Conservation (phyloP, 768 basidiomycete genomes). For the Suillus hirtellus region DNA sequence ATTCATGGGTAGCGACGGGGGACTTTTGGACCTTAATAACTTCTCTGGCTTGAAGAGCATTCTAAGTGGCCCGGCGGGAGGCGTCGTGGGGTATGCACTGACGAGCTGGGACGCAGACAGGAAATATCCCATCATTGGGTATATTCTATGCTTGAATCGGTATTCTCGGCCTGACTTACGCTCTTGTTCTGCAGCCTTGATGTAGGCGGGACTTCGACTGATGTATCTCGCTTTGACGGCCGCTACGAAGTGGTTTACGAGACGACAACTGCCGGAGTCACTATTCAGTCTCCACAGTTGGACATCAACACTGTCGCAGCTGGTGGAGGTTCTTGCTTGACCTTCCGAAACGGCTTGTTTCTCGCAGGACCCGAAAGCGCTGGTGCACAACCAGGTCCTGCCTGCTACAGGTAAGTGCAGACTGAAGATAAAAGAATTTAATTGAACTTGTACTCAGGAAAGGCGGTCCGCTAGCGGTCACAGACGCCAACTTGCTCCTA, state of each 20-base stretch:
- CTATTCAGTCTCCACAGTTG: constrained; percentile 88
- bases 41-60: constrained; percentile 95
- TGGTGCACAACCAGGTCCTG: constrained; percentile 91
- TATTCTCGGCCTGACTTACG: neutral
- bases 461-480: constrained; percentile 88
- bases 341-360: constrained; percentile 89
- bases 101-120: constrained; percentile 79
- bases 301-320: constrained; percentile 97
- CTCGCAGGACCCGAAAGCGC: constrained; percentile 91
- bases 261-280: constrained; percentile 92
- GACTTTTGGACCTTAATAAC: constrained; percentile 73
- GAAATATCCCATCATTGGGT: constrained; percentile 84
- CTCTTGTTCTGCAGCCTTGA: constrained; percentile 56
- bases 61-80: constrained; percentile 90
- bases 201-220: constrained; percentile 94
- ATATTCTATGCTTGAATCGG: constrained; percentile 26
- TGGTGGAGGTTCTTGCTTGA: constrained; percentile 88
- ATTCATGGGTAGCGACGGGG: constrained; percentile 96
- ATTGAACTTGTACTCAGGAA: constrained; percentile 49
- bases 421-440: neutral
- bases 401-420: constrained; percentile 72
- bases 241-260: constrained; percentile 93
- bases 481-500: constrained; percentile 89
- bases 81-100: constrained; percentile 92
- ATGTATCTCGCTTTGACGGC: constrained; percentile 91